Percentiles rank a stretch among this genome's conserved stretches.
Evolutionary conservation across 805 yeast genomes (phyloP).

Genomic region (Ogataea nitratoaversa): DNA sequence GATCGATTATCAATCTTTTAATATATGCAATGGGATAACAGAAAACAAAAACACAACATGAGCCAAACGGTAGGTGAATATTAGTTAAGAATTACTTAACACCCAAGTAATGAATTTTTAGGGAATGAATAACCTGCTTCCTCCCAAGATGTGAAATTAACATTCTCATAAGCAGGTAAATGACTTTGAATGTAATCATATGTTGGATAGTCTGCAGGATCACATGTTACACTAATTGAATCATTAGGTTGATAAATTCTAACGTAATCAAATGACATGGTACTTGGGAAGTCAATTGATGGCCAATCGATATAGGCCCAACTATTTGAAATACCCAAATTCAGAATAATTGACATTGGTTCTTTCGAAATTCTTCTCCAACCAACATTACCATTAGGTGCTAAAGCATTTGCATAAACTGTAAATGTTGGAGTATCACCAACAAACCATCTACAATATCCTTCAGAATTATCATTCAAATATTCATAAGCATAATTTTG

Average conservation of each 20-base stretch:
- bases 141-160: slow-evolving; percentile 71
- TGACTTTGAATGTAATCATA: slow-evolving; percentile 75
- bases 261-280: slow-evolving; percentile 77
- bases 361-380: slow-evolving; percentile 81
- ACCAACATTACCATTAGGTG: slow-evolving; percentile 87
- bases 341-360: slow-evolving; percentile 87
- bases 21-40: neutral
- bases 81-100: slow-evolving; percentile 31
- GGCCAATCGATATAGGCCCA: slow-evolving; percentile 97
- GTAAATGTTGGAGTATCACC: slow-evolving; percentile 79
- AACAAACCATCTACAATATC: slow-evolving; percentile 83
- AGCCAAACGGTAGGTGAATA: neutral
- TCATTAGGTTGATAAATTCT: slow-evolving; percentile 86
- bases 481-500: slow-evolving; percentile 81
- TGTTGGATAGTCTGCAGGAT: slow-evolving; percentile 83
- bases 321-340: slow-evolving; percentile 83
- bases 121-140: slow-evolving; percentile 72
- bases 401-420: slow-evolving; percentile 65
- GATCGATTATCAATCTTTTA: too few species aligned
- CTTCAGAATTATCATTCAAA: slow-evolving; percentile 60
- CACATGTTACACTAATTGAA: slow-evolving; percentile 65
- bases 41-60: neutral
- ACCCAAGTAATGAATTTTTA: slow-evolving; percentile 52
- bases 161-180: slow-evolving; percentile 59
- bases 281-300: slow-evolving; percentile 69